These are phyloP conservation scores for Alternaria metachromatica DNA, from an alignment of 2,329 filamentous ascomycete species.

Conservation along the genomic window DNA sequence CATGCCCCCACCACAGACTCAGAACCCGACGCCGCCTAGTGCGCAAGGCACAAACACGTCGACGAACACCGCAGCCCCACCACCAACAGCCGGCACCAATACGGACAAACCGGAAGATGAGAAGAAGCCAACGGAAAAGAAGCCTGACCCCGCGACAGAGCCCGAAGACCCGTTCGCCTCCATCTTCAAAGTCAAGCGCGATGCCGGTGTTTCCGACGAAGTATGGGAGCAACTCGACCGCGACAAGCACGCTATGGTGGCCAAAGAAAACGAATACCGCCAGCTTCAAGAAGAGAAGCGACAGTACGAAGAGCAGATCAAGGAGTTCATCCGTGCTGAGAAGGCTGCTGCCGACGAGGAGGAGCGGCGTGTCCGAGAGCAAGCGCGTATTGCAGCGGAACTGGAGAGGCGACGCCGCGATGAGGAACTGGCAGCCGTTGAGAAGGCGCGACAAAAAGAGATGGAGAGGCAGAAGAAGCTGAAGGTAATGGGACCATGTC, in stretches of 20 bases:
- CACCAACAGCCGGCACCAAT: neutral
- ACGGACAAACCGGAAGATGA: conserved; percentile 10
- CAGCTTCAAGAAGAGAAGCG: conserved; percentile 38
- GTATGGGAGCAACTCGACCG: conserved; percentile 67
- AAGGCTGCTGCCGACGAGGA: neutral
- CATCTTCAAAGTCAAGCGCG: conserved; percentile 49
- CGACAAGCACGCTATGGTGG: conserved; percentile 51
- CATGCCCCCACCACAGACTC: conserved; percentile 3
- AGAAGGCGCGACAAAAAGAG: conserved; percentile 49
- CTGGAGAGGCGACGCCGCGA: conserved; percentile 30
- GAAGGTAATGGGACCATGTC: conserved; percentile 62
- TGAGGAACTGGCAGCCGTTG: conserved; percentile 50
- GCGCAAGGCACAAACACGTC: neutral
- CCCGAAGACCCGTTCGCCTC: conserved; percentile 17
- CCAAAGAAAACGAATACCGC: conserved; percentile 47
- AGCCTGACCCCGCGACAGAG: neutral
- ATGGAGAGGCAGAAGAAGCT: conserved; percentile 57
- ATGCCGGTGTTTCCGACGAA: conserved; percentile 65
- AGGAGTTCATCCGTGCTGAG: conserved; percentile 31
- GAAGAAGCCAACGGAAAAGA: neutral
- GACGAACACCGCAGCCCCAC: conserved; percentile 12
- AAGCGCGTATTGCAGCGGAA: conserved; percentile 25
- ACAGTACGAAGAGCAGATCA: conserved; percentile 15
- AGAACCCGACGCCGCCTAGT: conserved; percentile 6
- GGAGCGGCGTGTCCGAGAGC: conserved; percentile 28